These are phyloP conservation scores for Hypoxylon crocopeplum DNA, from an alignment of 495 filamentous ascomycete species.

Conservation along the genomic window DNA sequence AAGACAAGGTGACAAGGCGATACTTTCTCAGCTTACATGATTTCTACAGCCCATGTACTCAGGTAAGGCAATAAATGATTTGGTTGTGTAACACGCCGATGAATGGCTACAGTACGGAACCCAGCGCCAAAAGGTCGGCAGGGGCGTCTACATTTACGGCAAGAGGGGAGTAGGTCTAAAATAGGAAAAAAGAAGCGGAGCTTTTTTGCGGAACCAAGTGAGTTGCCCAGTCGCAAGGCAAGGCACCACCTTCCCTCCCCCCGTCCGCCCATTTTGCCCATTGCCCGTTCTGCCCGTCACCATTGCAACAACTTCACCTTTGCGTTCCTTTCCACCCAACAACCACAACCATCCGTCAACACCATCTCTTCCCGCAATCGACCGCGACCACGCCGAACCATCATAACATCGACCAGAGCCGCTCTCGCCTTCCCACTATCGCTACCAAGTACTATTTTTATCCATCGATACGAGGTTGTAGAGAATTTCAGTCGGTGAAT, in stretches of 20 bases:
- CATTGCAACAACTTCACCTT: constrained; percentile 27
- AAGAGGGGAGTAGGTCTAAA: constrained; percentile 15
- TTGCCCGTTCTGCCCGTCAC: constrained; percentile 33
- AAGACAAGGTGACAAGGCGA: too few relatives aligned
- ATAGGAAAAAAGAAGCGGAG: constrained; percentile 5
- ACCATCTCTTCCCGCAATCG: constrained; percentile 13
- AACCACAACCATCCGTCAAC: constrained; percentile 3
- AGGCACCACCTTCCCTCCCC: constrained; percentile 21
- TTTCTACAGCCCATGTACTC: too few relatives aligned
- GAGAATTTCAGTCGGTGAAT: constrained; percentile 36
- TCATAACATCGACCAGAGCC: constrained; percentile 5
- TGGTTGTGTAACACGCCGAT: background rate
- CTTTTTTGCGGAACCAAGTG: constrained; percentile 22
- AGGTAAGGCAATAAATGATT: constrained; percentile 1
- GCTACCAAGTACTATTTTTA: constrained; percentile 10
- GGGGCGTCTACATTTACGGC: constrained; percentile 4
- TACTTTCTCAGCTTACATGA: too few relatives aligned
- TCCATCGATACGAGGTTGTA: constrained; percentile 13
- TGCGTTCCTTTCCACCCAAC: constrained; percentile 26
- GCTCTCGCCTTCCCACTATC: constrained; percentile 3
- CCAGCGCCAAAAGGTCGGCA: constrained; percentile 6
- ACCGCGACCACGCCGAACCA: constrained; percentile 20
- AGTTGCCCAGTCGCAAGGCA: constrained; percentile 37
- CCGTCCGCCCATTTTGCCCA: constrained; percentile 30
- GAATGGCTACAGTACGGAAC: constrained; percentile 13